Conservation (phyloP, 2,329 filamentous ascomycete genomes). For the Cercospora zeina region DNA sequence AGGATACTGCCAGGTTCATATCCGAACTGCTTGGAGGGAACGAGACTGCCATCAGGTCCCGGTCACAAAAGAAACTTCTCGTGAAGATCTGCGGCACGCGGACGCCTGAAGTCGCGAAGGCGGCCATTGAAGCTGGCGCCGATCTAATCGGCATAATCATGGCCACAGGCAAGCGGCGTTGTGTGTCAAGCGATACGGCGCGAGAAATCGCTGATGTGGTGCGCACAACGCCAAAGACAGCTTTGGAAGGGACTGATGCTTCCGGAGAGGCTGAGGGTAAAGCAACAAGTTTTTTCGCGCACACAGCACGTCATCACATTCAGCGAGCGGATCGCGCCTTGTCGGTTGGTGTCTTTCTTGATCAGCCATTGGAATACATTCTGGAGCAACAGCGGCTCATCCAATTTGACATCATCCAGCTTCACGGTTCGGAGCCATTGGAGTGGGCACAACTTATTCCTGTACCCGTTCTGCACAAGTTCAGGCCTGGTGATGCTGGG, state of each 20-base stretch:
- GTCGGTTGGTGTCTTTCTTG: constrained; percentile 90
- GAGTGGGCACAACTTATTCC: constrained; percentile 91
- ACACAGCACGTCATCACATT: constrained; percentile 51
- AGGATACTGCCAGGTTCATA: constrained; percentile 80
- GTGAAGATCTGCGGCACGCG: constrained; percentile 97
- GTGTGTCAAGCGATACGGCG: constrained; percentile 75
- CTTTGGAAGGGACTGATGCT: constrained; percentile 29
- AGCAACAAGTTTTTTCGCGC: constrained; percentile 70
- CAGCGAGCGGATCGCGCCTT: constrained; percentile 63
- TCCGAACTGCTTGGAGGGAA: constrained; percentile 70
- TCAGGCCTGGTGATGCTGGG: constrained; percentile 73
- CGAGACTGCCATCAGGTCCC: constrained; percentile 33
- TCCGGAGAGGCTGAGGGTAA: constrained; percentile 31
- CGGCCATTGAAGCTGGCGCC: constrained; percentile 81
- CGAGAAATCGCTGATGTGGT: constrained; percentile 77
- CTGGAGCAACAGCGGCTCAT: constrained; percentile 74
- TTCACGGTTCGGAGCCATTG: constrained; percentile 87
- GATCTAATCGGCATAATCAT: constrained; percentile 93
- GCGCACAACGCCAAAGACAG: constrained; percentile 54
- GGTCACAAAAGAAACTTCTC: constrained; percentile 52
- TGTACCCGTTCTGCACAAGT: constrained; percentile 85
- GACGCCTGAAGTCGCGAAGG: constrained; percentile 73
- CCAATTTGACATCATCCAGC: constrained; percentile 81
- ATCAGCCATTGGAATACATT: constrained; percentile 82
- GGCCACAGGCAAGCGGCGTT: constrained; percentile 76